These are phyloP conservation scores for Diplodia scrobiculata DNA, from an alignment of 2,329 filamentous ascomycete genomes.

Conservation along the genomic window DNA sequence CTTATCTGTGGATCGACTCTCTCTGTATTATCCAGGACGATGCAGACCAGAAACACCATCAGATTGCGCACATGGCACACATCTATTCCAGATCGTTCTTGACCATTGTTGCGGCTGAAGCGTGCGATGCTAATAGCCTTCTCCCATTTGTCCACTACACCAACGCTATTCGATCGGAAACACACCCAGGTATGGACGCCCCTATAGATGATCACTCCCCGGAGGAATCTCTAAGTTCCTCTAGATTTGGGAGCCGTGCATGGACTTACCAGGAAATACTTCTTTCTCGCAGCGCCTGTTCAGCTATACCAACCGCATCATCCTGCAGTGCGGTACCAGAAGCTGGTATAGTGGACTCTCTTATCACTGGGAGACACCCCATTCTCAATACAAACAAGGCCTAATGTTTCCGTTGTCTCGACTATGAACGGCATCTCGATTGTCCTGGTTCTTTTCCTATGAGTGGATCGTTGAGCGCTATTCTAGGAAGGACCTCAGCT, in stretches of 20 bases:
- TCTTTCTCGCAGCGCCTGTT: background rate
- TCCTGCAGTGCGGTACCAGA: background rate
- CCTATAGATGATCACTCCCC: background rate
- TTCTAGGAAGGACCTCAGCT: background rate
- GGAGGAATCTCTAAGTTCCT: background rate
- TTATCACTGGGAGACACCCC: background rate
- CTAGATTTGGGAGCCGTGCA: background rate
- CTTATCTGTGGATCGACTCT: background rate
- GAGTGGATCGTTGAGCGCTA: background rate
- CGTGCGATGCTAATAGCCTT: background rate
- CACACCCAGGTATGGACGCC: no score
- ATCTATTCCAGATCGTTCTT: background rate
- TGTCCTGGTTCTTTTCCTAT: background rate
- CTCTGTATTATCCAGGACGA: background rate
- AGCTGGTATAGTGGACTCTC: conserved; percentile 4
- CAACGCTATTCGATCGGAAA: no score
- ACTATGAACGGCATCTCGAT: background rate
- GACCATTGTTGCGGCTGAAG: background rate
- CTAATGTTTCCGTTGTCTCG: background rate
- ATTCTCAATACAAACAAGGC: background rate
- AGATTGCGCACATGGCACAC: background rate
- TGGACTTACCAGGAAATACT: background rate
- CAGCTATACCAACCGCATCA: background rate
- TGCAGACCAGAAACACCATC: background rate
- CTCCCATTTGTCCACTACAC: background rate